Base-by-base conservation (phyloP, 306 rosid species). In the Luffa aegyptiaca region DNA sequence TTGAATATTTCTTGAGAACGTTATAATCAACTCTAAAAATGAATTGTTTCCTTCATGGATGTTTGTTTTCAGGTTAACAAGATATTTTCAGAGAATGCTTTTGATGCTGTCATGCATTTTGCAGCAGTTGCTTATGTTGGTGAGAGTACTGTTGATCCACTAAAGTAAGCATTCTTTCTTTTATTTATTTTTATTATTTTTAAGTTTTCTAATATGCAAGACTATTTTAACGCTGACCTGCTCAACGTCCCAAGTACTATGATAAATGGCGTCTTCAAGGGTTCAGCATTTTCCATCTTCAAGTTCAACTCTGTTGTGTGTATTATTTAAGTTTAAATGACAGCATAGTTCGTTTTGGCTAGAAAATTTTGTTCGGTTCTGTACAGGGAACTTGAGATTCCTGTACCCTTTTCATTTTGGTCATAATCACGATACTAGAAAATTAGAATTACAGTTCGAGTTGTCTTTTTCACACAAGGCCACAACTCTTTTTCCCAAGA, bases 121-220 rank as follows among this genome's bases (percentile, higher is more conserved):
- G 98, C 98, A 44, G 97, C 98, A 37, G 97, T 95, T 79, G 98
- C 98, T 45, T 95, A 95, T 84, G 98, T 95, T 9, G 97, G 98
- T 79, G 98, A 95, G 85, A 95, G 98, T 90, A 92, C 98, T 53
- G 85, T 90, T 58, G 73, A 91, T 82, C 98, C 98, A n/a, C 97
- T 95, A 49, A 92, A 93, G 98, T 95, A 87, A 90, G 97, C 88
- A 86, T 36, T 41, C 53, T 31, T 74, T 49, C 61, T 16, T 5
- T 53, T 51, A 3, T 6, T 11, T 17, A 21, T 9, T 16, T 5
- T 53, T 51, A 3, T 6, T 11, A 7, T 46, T 9, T 10, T n/a
- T 8, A 21, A 7, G 59, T 73, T 73, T 48, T 71, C n/a, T 33
- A 31, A 8, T 1, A 61, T 3, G 18, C 4, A 61, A 61, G 39